Conservation (phyloP, 2,329 filamentous ascomycete species). For the Hymenoscyphus fraxineus region DNA sequence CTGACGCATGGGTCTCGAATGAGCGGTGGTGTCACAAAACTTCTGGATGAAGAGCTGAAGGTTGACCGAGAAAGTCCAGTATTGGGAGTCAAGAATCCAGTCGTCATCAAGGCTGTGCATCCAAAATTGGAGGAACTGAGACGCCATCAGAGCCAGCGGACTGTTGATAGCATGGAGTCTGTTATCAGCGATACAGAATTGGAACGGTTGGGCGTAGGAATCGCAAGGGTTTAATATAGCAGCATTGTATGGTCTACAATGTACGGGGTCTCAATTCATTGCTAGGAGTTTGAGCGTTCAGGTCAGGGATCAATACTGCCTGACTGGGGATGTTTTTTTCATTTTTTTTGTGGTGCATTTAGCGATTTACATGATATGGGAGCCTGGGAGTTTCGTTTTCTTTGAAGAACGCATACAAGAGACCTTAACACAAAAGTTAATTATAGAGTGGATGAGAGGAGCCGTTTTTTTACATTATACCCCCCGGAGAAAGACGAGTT, state of each 20-base stretch:
- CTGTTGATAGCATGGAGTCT: background rate
- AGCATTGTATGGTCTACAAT: background rate
- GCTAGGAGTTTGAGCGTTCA: background rate
- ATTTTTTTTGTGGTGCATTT: too few relatives aligned
- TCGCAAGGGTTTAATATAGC: background rate
- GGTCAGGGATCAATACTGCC: background rate
- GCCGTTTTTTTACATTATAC: background rate
- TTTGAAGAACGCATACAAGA: background rate
- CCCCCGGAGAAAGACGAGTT: background rate
- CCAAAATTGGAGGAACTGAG: background rate
- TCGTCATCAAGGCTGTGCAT: background rate
- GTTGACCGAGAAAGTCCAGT: conserved; percentile 2
- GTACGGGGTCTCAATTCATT: background rate
- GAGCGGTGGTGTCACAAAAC: background rate
- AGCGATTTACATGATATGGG: background rate
- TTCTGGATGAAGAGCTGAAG: conserved; percentile 2
- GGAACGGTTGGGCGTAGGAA: background rate
- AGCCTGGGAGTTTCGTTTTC: background rate
- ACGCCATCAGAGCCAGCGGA: background rate
- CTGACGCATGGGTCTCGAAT: background rate
- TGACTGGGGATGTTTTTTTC: background rate
- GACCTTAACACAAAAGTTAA: background rate
- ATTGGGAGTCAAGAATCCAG: background rate
- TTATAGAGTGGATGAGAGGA: background rate
- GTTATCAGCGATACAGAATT: background rate